Evolutionary conservation across 1,284 basidiomycete genomes (phyloP), one percentile per base, ranked within the genome.

Genomic region (Stygiomarasmius scandens): DNA sequence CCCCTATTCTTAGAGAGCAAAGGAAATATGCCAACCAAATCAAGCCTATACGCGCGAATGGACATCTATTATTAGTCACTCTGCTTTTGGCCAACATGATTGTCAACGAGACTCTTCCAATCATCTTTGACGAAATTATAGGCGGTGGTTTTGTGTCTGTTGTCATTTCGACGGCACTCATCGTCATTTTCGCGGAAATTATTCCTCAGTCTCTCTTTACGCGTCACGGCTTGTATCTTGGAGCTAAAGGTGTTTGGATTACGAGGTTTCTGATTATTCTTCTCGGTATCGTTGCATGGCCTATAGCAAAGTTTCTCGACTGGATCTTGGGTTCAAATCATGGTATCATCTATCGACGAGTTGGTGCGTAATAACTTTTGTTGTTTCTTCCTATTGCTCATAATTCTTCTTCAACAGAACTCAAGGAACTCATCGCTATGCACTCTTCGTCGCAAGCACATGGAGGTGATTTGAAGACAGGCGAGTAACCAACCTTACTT

Each of bases 151-250:
- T 90, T 8, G 84, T 81, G 66, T 90, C 92, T 50, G 92, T 95
- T 55, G 78, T 93, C 56, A 87, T 90, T 53, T 93, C 90, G 62
- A 95, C 93, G 0, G 83, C 89, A 29, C 83, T 95, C 63, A 93
- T 95, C 64, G 91, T 94, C 63, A 90, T 93, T 61, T 93, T 94
- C 69, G 77, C 90, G 48, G 95, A 97, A 74, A 92, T 98, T 63
- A 97, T 97, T 58, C 95, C 95, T 0, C 86, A 93, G 74, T 92
- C 89, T 1, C 75, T 96, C 9, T 97, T 94, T 70, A 96, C 95
- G 14, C 87, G 95, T n/a, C 92, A 96, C 76, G 96, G 96, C 23
- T 82, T 98, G 2, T 89, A 90, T 59, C 87, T 98, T 51, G 96
- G 95, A 27, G 95, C 95, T 1, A 91, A 90, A 64, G 93, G 94